Conservation (phyloP, 2,329 filamentous ascomycete species). For the Alternaria sp. region DNA sequence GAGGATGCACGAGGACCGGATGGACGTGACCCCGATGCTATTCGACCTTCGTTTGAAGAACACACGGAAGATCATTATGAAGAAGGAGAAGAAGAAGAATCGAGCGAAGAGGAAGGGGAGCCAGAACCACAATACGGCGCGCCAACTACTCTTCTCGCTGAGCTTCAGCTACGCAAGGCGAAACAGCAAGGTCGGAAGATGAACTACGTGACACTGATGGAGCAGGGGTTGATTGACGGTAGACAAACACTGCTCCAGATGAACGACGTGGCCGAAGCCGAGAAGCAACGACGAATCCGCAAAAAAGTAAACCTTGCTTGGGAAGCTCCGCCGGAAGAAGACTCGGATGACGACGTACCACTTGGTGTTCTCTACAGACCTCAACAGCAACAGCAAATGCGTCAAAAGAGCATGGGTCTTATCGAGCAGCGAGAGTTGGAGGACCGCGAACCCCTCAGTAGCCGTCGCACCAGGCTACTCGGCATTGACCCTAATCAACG, state of each 20-base stretch:
- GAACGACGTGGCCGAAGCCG: conserved; percentile 86
- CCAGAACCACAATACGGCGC: conserved; percentile 65
- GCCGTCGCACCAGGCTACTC: conserved; percentile 75
- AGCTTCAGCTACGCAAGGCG: conserved; percentile 88
- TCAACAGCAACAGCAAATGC: conserved; percentile 56
- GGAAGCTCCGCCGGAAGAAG: conserved; percentile 68
- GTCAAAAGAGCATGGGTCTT: conserved; percentile 71
- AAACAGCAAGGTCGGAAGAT: conserved; percentile 82
- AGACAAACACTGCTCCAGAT: conserved; percentile 89
- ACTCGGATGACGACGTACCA: conserved; percentile 79
- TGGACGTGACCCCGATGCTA: conserved; percentile 22
- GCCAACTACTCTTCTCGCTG: conserved; percentile 89
- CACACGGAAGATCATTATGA: conserved; percentile 33
- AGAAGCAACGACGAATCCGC: conserved; percentile 74
- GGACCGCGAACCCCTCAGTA: conserved; percentile 87
- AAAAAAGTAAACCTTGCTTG: conserved; percentile 87
- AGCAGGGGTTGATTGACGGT: conserved; percentile 69
- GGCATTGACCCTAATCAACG: conserved; percentile 56
- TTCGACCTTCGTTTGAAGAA: conserved; percentile 21
- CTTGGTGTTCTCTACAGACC: conserved; percentile 75
- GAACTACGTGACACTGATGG: conserved; percentile 66
- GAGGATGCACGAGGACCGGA: conserved; percentile 39
- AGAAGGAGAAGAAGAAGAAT: conserved; percentile 51
- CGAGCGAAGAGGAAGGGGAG: conserved; percentile 50
- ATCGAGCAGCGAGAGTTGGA: conserved; percentile 85